Base-by-base conservation (phyloP, 2,329 filamentous ascomycete species). In the Trichoderma koningii region DNA sequence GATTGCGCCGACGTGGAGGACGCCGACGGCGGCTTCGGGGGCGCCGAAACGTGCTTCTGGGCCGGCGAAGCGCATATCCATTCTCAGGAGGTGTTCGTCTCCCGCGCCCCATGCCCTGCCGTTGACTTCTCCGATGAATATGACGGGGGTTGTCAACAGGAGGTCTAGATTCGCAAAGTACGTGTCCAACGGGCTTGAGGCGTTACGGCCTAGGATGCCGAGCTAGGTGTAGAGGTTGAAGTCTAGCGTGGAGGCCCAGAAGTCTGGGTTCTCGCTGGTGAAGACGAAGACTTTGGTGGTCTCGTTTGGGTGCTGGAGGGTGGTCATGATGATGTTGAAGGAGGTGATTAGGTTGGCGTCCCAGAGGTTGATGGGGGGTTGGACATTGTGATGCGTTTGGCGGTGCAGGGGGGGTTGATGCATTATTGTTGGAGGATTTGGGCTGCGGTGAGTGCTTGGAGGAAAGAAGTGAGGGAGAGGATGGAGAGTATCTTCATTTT, bases 311-410 rank as follows among this genome's bases (percentile, higher is more conserved):
- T 28, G 9, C 19, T 42, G 6, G 14, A 42, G 21, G 47, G 30
- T 60, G 45, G 6, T 9, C 34, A 60, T 26, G 5, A 60, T 51
- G 7, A 12, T 17, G 17, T 60, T 60, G 19, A 60, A 60, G 3
- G 30, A 45, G 19, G 45, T 42, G n/a, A 60, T 51, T 10, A 51
- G 15, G 19, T 60, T 60, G 30, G 47, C 45, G 26, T 51, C 56
- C 56, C 45, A 60, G 14, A 60, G 56, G 42, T 60, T 60, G 30
- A 60, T 28, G 1, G 56, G 56, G 45, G 56, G 30, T 60, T 51
- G 3, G 56, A 60, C 9, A 60, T 26, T 19, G 30, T 60, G 30
- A 60, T 23, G 19, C 56, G 56, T 10, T 60, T 60, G 9, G 56
- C 56, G 47, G 45, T 60, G 56, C 56, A 51, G 1, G 1, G 15